Evolutionary conservation across 2,329 filamentous ascomycete species (phyloP).

Genomic region (Zopfia rhizophila): DNA sequence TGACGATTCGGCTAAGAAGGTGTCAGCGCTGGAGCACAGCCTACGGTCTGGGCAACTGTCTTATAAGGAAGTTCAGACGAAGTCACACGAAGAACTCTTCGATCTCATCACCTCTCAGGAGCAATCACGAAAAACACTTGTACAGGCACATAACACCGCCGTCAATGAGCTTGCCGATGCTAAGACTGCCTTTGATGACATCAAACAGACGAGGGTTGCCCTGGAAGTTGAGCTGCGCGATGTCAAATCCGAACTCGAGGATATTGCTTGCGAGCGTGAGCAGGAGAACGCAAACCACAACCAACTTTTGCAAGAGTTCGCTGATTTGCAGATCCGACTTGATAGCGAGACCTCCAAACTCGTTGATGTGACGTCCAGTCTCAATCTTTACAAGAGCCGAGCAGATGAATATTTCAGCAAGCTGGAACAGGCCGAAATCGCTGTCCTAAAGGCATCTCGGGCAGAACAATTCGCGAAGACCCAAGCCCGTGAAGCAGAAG

Average conservation of each 20-base stretch:
- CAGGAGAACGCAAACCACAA: slow-evolving; percentile 88
- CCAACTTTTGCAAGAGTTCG: slow-evolving; percentile 90
- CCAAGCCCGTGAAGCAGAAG: slow-evolving; percentile 89
- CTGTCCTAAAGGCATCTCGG: slow-evolving; percentile 88
- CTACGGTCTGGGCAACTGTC: slow-evolving; percentile 89
- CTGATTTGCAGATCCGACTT: slow-evolving; percentile 91
- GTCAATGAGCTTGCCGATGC: slow-evolving; percentile 86
- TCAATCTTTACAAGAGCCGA: slow-evolving; percentile 88
- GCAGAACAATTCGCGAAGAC: slow-evolving; percentile 94
- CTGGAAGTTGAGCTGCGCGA: slow-evolving; percentile 90
- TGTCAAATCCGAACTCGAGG: slow-evolving; percentile 81
- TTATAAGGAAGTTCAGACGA: slow-evolving; percentile 88
- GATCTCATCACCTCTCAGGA: slow-evolving; percentile 94
- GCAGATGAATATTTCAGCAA: slow-evolving; percentile 98
- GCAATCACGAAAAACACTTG: slow-evolving; percentile 81
- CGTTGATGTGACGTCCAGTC: slow-evolving; percentile 82
- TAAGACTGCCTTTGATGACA: slow-evolving; percentile 85
- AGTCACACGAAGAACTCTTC: slow-evolving; percentile 92
- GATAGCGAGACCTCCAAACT: slow-evolving; percentile 89
- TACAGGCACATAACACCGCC: slow-evolving; percentile 86
- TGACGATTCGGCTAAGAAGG: slow-evolving; percentile 92
- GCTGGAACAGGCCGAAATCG: slow-evolving; percentile 95
- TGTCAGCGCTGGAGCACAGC: slow-evolving; percentile 86
- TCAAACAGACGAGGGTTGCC: slow-evolving; percentile 81
- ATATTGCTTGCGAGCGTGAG: slow-evolving; percentile 80